Evolutionary conservation across 164 flowering plant species (phyloP).

Genomic region (Berberis vulgaris): DNA sequence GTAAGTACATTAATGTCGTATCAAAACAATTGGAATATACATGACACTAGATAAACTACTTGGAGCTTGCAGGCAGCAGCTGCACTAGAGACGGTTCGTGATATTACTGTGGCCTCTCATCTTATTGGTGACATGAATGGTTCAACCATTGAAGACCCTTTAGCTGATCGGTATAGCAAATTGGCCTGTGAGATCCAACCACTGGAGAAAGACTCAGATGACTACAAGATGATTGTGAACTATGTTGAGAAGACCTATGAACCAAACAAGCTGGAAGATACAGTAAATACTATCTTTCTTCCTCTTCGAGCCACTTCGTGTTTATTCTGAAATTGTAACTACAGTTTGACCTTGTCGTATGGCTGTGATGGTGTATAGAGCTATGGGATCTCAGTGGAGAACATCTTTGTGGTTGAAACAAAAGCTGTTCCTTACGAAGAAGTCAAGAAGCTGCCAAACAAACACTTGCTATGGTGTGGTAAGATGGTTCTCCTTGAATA

Average conservation of each 20-base stretch:
- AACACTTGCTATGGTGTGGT: conserved; percentile 93
- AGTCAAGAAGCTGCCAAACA: conserved; percentile 60
- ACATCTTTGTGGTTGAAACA: conserved; percentile 47
- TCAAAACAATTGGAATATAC: background rate
- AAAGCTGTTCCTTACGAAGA: conserved; percentile 49
- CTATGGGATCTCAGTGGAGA: conserved; percentile 54
- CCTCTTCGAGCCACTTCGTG: background rate
- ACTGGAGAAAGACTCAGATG: conserved; percentile 53
- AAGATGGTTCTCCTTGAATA: conserved; percentile 9
- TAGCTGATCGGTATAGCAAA: conserved; percentile 44
- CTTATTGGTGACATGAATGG: conserved; percentile 71
- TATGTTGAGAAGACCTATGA: conserved; percentile 79
- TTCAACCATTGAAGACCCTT: conserved; percentile 63
- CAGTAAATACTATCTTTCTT: conserved; percentile 27
- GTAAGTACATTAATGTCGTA: conserved; percentile 22
- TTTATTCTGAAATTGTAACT: background rate
- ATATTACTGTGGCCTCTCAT: conserved; percentile 55
- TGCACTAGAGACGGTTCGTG: conserved; percentile 52
- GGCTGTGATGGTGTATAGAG: conserved; percentile 25
- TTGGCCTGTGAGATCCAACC: conserved; percentile 50
- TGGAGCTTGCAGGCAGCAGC: conserved; percentile 50
- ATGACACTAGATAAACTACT: background rate
- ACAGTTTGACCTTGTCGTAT: background rate
- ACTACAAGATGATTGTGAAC: conserved; percentile 61
- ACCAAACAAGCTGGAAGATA: conserved; percentile 53